A percentile compares a stretch with the other conserved stretches of the same genome.
Conservation (phyloP, 108 stramenopile genomes). For the Pseudonitzschia pungens region DNA sequence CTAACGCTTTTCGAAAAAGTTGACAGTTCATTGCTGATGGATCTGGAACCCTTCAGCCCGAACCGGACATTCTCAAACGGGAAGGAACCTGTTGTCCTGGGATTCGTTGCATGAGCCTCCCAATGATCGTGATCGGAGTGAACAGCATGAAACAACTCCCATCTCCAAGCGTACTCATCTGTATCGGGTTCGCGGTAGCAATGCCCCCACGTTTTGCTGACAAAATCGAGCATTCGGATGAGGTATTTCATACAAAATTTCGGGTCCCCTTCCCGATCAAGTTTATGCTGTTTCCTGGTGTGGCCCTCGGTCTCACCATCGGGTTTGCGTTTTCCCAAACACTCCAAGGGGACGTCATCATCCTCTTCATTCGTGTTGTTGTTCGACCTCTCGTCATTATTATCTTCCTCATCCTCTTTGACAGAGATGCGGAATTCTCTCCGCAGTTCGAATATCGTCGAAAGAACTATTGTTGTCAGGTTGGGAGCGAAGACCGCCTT, state of each 20-base stretch:
- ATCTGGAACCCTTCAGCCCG: slow-evolving; percentile 10
- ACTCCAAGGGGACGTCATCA: slow-evolving; percentile 35
- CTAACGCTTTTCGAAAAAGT: slow-evolving; percentile 1
- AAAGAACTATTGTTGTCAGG: slow-evolving; percentile 66
- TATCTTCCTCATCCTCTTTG: slow-evolving; percentile 6
- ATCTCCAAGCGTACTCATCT: slow-evolving; percentile 79
- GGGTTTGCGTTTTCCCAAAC: slow-evolving; percentile 24
- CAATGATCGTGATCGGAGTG: slow-evolving; percentile 29
- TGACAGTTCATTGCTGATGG: background rate
- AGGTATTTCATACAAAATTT: slow-evolving; percentile 48
- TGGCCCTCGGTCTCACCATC: slow-evolving; percentile 5
- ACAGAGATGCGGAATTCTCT: slow-evolving; percentile 25
- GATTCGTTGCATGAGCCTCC: slow-evolving; percentile 60
- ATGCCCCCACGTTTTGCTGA: slow-evolving; percentile 77
- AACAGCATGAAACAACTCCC: slow-evolving; percentile 65
- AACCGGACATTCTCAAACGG: slow-evolving; percentile 63
- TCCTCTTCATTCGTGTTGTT: slow-evolving; percentile 44
- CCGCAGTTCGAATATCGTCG: slow-evolving; percentile 49
- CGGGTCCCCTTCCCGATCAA: slow-evolving; percentile 4
- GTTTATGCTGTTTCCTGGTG: slow-evolving; percentile 21
- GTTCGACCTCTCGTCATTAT: slow-evolving; percentile 19
- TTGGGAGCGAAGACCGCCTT: slow-evolving; percentile 71
- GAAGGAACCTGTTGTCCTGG: slow-evolving; percentile 50
- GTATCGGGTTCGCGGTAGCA: slow-evolving; percentile 69
- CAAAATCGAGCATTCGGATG: slow-evolving; percentile 53